These are phyloP conservation scores for Wickerhamomyces mucosus DNA, from an alignment of 805 yeast species.

Conservation along the genomic window DNA sequence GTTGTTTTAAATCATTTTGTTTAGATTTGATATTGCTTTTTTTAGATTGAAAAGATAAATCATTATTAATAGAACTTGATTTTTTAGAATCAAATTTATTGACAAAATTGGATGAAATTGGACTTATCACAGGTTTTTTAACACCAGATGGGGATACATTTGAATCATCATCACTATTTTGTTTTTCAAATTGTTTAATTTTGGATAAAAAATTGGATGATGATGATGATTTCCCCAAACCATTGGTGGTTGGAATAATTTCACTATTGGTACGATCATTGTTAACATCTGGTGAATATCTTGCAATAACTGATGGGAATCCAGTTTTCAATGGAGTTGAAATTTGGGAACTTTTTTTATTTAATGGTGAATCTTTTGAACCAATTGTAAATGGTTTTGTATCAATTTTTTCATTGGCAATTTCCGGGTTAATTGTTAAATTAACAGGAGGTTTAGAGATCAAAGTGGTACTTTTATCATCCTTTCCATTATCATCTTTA, in stretches of 20 bases:
- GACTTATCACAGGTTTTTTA: constrained; percentile 12
- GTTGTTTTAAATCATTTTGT: too few species aligned
- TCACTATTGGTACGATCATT: constrained; percentile 1
- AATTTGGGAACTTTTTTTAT: constrained; percentile 1
- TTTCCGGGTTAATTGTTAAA: constrained; percentile 12
- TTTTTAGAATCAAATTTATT: constrained; percentile 15
- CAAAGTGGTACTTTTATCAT: too few species aligned
- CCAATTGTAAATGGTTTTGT: constrained; percentile 2
- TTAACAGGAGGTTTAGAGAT: constrained; percentile 14
- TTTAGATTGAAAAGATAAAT: too few species aligned
- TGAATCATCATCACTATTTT: constrained; percentile 5
- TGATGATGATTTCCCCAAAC: constrained; percentile 20
- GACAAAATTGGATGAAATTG: constrained; percentile 13
- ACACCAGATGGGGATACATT: constrained; percentile 4
- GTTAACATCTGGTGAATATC: constrained; percentile 9
- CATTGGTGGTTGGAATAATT: constrained; percentile 3
- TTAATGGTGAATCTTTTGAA: constrained; percentile 1
- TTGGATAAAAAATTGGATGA: constrained; percentile 22
- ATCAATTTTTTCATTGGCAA: constrained; percentile 7
- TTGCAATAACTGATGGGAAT: constrained; percentile 8
- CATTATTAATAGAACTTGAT: too few species aligned
- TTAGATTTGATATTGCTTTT: too few species aligned
- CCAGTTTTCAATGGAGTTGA: constrained; percentile 8
- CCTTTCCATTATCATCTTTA: too few species aligned
- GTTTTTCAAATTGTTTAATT: constrained; percentile 23